phyloP scores from a whole-genome alignment of 1,139 yeast genomes.

The Hemisphaericaspora xylanilytica region DNA sequence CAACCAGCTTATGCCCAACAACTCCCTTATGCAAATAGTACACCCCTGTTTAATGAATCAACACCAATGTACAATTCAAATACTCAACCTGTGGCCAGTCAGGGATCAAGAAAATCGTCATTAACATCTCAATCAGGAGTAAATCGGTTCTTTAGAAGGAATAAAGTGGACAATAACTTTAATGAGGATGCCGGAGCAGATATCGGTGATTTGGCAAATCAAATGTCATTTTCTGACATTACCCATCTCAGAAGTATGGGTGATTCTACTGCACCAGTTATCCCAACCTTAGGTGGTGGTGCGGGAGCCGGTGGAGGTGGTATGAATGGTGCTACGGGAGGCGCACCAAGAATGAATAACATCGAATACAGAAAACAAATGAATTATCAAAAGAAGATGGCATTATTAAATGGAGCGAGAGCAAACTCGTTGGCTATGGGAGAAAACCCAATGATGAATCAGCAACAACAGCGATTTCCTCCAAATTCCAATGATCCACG shows the following conservation, averaged over 20 bases:
- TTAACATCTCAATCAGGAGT: slow-evolving; percentile 43
- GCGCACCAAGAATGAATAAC: slow-evolving; percentile 35
- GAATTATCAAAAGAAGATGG: slow-evolving; percentile 65
- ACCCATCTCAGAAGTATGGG: slow-evolving; percentile 52
- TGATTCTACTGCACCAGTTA: slow-evolving; percentile 66
- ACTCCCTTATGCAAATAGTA: slow-evolving; percentile 8
- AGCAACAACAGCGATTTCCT: slow-evolving; percentile 4
- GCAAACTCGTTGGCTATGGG: slow-evolving; percentile 44
- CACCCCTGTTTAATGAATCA: slow-evolving; percentile 11
- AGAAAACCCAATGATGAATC: slow-evolving; percentile 33
- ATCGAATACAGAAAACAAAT: slow-evolving; percentile 66
- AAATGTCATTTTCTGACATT: slow-evolving; percentile 62
- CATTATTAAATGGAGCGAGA: slow-evolving; percentile 47
- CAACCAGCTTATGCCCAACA: slow-evolving; percentile 14
- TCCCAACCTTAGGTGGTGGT: slow-evolving; percentile 51
- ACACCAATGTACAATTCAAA: slow-evolving; percentile 10
- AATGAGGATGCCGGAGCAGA: slow-evolving; percentile 57
- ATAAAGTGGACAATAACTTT: slow-evolving; percentile 31
- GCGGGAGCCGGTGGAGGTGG: background rate
- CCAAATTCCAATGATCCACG: slow-evolving; percentile 8
- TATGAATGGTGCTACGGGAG: slow-evolving; percentile 1
- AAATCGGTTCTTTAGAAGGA: slow-evolving; percentile 45
- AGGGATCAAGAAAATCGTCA: slow-evolving; percentile 37
- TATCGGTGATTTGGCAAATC: slow-evolving; percentile 39
- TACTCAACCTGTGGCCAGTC: slow-evolving; percentile 5